phyloP scores from a whole-genome alignment of 2,329 filamentous ascomycete genomes.

The Colletotrichum melonis region DNA sequence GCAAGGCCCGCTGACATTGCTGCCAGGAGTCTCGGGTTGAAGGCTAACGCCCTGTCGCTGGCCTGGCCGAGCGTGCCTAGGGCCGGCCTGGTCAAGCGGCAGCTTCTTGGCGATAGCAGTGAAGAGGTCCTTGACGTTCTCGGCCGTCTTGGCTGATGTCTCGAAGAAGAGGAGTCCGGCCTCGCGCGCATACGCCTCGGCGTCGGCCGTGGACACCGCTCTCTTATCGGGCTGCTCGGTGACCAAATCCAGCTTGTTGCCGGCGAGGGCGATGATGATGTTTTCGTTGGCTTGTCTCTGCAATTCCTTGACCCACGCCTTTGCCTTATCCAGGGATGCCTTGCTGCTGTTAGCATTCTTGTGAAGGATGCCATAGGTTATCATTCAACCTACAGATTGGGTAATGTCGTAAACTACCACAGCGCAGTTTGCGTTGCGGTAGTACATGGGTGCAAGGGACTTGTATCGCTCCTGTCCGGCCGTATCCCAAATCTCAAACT shows the following conservation, averaged over 20 bases:
- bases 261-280: conserved; percentile 97
- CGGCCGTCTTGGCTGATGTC: conserved; percentile 96
- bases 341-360: conserved; percentile 52
- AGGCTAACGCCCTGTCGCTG: conserved; percentile 70
- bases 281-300: conserved; percentile 99
- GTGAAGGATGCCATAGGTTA: not conserved
- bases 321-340: conserved; percentile 98
- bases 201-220: conserved; percentile 88
- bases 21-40: conserved; percentile 67
- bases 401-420: conserved; percentile 99
- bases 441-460: conserved; percentile 99
- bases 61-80: conserved; percentile 80
- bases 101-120: conserved; percentile 98
- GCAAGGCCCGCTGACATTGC: conserved; percentile 66
- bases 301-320: conserved; percentile 98
- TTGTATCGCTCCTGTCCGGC: conserved; percentile 99
- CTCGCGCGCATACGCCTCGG: conserved; percentile 94
- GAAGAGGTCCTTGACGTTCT: conserved; percentile 96
- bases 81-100: conserved; percentile 94
- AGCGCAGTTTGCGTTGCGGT: conserved; percentile 98
- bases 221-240: conserved; percentile 96
- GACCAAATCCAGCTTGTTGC: conserved; percentile 97
- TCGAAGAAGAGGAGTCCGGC: conserved; percentile 97
- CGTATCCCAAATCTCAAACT: conserved; percentile 99
- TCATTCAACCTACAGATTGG: conserved; percentile 81